These are phyloP conservation scores for Eucalyptus curtisii DNA, from an alignment of 345 rosid genomes.

Conservation along the genomic window DNA sequence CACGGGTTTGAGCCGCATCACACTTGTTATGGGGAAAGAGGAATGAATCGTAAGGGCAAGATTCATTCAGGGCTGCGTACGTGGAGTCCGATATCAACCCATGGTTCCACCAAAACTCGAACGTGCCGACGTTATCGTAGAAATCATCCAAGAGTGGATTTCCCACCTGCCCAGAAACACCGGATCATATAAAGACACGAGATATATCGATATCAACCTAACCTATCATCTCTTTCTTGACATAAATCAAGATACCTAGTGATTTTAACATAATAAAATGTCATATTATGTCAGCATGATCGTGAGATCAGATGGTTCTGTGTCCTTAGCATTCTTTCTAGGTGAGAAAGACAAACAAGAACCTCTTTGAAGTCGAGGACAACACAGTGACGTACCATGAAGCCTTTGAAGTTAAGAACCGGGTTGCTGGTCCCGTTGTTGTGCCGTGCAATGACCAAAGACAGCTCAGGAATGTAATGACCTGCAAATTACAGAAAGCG, in stretches of 20 bases:
- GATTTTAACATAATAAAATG: neutral
- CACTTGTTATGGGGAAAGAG: slow-evolving; percentile 48
- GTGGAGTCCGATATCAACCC: slow-evolving; percentile 46
- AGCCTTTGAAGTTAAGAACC: slow-evolving; percentile 57
- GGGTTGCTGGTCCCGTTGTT: slow-evolving; percentile 42
- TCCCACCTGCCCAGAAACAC: slow-evolving; percentile 26
- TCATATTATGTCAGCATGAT: neutral
- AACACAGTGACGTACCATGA: slow-evolving; percentile 32
- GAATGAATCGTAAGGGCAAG: slow-evolving; percentile 28
- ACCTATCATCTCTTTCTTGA: neutral
- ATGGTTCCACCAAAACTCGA: slow-evolving; percentile 65
- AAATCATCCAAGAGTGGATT: slow-evolving; percentile 52
- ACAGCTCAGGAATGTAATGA: slow-evolving; percentile 80
- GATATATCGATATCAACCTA: neutral
- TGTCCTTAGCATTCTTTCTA: neutral
- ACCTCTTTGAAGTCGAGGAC: neutral
- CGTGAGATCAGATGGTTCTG: neutral
- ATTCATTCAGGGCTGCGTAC: slow-evolving; percentile 15
- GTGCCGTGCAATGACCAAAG: slow-evolving; percentile 29
- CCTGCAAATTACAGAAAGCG: slow-evolving; percentile 16
- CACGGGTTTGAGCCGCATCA: slow-evolving; percentile 16
- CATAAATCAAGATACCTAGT: neutral
- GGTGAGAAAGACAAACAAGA: neutral
- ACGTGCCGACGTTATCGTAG: slow-evolving; percentile 27
- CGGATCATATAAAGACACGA: neutral